Evolutionary conservation across 192 early-diverging fungal species (phyloP).

Genomic region (Obelidium mucronatum): DNA sequence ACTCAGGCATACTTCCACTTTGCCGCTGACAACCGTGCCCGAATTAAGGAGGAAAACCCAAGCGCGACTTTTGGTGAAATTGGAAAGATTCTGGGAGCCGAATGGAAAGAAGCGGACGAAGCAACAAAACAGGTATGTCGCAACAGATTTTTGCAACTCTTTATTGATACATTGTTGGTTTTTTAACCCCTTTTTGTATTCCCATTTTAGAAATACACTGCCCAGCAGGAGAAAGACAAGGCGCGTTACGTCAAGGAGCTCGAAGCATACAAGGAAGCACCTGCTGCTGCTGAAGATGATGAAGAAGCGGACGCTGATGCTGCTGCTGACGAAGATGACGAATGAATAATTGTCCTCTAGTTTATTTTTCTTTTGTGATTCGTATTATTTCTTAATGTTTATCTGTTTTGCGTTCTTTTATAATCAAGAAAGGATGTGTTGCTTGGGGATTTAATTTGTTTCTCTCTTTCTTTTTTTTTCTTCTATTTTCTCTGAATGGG

Average conservation of each 20-base stretch:
- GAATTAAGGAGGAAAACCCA: constrained; percentile 84
- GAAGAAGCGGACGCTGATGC: constrained; percentile 31
- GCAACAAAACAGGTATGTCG: constrained; percentile 61
- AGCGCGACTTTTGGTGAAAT: constrained; percentile 63
- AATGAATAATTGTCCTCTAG: background rate
- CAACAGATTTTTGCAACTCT: no score
- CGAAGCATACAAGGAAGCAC: background rate
- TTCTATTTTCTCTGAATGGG: no score
- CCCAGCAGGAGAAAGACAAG: constrained; percentile 56
- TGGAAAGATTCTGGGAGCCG: constrained; percentile 75
- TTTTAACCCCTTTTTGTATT: no score
- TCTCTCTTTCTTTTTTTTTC: no score
- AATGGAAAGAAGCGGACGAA: constrained; percentile 68
- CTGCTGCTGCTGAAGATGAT: constrained; percentile 1
- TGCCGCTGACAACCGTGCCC: constrained; percentile 79
- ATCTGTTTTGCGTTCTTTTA: no score
- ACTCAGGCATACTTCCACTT: constrained; percentile 84
- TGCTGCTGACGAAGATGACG: constrained; percentile 2
- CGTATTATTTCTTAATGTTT: background rate
- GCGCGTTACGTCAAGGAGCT: constrained; percentile 45
- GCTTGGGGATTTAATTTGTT: no score
- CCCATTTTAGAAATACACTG: constrained; percentile 49
- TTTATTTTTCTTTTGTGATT: background rate
- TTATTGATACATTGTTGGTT: no score
- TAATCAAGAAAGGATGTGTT: no score